Evolutionary conservation across 2,329 filamentous ascomycete genomes (phyloP), one percentile per base, ranked within the genome.

Genomic region (Phaeosphaeria sp.): DNA sequence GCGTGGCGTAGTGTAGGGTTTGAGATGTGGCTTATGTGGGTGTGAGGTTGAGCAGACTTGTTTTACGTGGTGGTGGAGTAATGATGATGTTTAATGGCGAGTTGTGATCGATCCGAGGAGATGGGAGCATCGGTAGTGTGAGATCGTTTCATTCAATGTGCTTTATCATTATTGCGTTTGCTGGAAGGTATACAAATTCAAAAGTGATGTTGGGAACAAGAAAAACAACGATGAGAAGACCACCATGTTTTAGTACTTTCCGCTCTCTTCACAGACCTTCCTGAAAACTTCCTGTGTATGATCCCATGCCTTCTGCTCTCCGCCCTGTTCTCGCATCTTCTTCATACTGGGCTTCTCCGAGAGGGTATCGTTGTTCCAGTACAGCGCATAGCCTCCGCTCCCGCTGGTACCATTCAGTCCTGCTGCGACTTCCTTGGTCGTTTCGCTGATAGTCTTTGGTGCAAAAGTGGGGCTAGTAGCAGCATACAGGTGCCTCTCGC

Each of bases 401-500:
- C 72, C 71, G 17, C 54, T 64, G 6, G 62, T 60, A 3, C 60
- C 69, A 58, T 72, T 64, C 20, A 60, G 59, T 6, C 72, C 70
- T n/a, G 59, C 46, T 11, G 56, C 68, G 1, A 58, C 63, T 18
- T 48, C 58, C 23, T 63, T 55, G 2, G 52, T 53, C 5, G 33
- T 46, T 3, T 50, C 60, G 6, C 56, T 59, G 30, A 46, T 58
- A 3, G 55, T 55, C 50, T 52, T 59, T 3, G 71, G 60, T 9
- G 67, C 65, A 55, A 67, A 76, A 11, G 50, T 44, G 18, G 63
- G 60, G n/a, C 63, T 69, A 10, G 73, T 75, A 41, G 69, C 55
- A 25, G 67, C 67, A 46, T 61, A 77, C 43, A 75, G 52, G 68
- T 76, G 73, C 36, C 74, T 63, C 64, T 76, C 72, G 6, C 74